Evolutionary conservation across 2,329 filamentous ascomycete species (phyloP).

Genomic region (Fusarium piperis): DNA sequence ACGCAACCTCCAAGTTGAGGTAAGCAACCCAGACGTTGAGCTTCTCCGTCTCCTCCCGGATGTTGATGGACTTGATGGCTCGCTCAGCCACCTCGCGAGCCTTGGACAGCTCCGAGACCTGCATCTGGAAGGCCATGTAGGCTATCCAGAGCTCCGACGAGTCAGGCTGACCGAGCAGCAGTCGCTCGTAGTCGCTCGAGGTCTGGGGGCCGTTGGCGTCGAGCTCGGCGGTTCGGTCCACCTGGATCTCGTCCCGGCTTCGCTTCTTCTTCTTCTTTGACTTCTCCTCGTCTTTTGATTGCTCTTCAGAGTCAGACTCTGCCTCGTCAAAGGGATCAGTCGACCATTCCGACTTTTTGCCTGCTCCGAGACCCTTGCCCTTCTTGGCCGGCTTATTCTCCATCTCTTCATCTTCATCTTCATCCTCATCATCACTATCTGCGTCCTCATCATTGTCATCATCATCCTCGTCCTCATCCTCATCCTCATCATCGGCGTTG

Average conservation of each 20-base stretch:
- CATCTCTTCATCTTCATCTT: conserved; percentile 51
- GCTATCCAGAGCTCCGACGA: conserved; percentile 94
- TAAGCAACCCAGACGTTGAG: conserved; percentile 95
- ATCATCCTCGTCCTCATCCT: conserved; percentile 52
- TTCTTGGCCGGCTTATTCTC: conserved; percentile 52
- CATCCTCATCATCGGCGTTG: conserved; percentile 54
- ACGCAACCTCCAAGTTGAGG: conserved; percentile 92
- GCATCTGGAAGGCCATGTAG: conserved; percentile 99
- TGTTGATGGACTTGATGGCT: conserved; percentile 89
- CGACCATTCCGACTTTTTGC: conserved; percentile 90
- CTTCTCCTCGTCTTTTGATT: conserved; percentile 47
- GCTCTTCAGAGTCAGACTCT: conserved; percentile 59
- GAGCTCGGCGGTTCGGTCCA: conserved; percentile 92
- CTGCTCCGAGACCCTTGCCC: conserved; percentile 52
- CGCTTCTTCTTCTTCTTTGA: conserved; percentile 71
- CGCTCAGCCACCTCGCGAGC: conserved; percentile 91
- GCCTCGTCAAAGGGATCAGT: conserved; percentile 73
- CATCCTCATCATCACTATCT: conserved; percentile 48
- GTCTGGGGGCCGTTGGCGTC: conserved; percentile 90
- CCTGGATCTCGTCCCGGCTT: conserved; percentile 79
- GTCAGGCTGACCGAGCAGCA: conserved; percentile 90
- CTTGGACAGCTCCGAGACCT: conserved; percentile 87
- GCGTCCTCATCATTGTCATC: conserved; percentile 55
- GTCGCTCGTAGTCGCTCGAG: conserved; percentile 90
- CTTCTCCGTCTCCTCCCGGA: conserved; percentile 91